Evolutionary conservation across 352 stramenopile genomes (phyloP), one percentile per base, ranked within the genome.

Genomic region (Phytophthora meadii): DNA sequence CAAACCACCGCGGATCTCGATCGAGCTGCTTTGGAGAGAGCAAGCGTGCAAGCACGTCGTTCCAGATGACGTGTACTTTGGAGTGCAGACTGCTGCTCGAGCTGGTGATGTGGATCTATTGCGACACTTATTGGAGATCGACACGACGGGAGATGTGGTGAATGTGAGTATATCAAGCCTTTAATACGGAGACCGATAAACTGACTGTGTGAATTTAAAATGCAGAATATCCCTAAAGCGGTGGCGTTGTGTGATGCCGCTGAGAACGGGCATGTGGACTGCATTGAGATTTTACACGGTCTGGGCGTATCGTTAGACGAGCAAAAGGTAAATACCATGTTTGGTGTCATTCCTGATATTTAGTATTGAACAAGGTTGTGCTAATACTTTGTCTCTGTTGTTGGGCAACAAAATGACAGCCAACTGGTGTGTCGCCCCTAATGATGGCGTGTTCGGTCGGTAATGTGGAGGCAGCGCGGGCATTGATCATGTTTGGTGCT

Each of bases 361-460:
- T 34, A 2, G 28, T 34, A 11, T 36, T 12, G 17, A 30, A 54
- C 2, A 34, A 12, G 22, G 15, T 46, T 41, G 28, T 46, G 32
- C 49, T 71, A 36, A 68, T 27, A 5, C 2, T 58, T 3, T 54
- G 53, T 49, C n/a, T 67, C 15, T 24, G 41, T 12, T 61, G 25
- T 24, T 54, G 11, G 47, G 7, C 46, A 42, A 44, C 32, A 25
- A 51, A 66, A 28, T 61, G 19, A 58, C 24, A 95, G 85, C 87
- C 87, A 2, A 95, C 87, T 6, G 87, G 87, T 6, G 92, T 87
- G 22, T 88, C 84, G 2, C 77, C 87, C 11, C 65, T 95, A 7
- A 95, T 95, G 87, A 88, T 93, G 65, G 87, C 87, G 50, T 92
- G 85, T 47, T 94, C 87, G 3, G 84, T 91, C 1, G 87, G 85